Base-by-base conservation (phyloP, 129 eudicot genomes). In the Flaveria linearis region DNA sequence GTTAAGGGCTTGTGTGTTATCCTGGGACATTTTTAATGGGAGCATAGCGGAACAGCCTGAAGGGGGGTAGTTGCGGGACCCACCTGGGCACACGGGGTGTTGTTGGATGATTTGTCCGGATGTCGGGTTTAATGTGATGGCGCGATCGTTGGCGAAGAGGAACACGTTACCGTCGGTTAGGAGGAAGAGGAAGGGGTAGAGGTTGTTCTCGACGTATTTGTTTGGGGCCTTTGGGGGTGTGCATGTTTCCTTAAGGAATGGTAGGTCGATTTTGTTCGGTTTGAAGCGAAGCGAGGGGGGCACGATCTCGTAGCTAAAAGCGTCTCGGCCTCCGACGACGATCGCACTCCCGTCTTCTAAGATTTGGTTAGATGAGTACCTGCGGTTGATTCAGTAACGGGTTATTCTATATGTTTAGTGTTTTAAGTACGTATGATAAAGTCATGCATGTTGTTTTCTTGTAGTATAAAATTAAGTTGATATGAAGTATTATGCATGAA, bases 51-150 rank as follows among this genome's bases (percentile, higher is more conserved):
- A 78, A 81, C 71, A 42, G 4, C 78, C 93, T 0, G 97, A 91
- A 7, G 94, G 78, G 2, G 93, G 97, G 82, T 91, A 91, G 89
- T 86, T 91, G 0, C 97, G 90, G 12, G 91, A 17, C 1, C 96
- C 96, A 0, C 91, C 93, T 1, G 71, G 77, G 10, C 86, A n/a
- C 22, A 60, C 52, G 0, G 97, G 89, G 73, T 84, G 84, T 0
- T 60, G n/a, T 12, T 58, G 28, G 17, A 80, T 52, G 6, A 80
- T 67, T 30, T 42, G 16, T 4, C 90, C 88, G 17, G 82, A 66
- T 1, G 4, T 0, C 0, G 87, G 86, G 23, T 86, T 52, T 16
- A 88, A 57, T 42, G 78, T 68, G 56, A 86, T 50, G 45, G 91
- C 60, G 14, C 80, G 81, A 78, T 74, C 65, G 51, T 88, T 91